Conservation (phyloP, 768 basidiomycete genomes). For the Boletus edulis region DNA sequence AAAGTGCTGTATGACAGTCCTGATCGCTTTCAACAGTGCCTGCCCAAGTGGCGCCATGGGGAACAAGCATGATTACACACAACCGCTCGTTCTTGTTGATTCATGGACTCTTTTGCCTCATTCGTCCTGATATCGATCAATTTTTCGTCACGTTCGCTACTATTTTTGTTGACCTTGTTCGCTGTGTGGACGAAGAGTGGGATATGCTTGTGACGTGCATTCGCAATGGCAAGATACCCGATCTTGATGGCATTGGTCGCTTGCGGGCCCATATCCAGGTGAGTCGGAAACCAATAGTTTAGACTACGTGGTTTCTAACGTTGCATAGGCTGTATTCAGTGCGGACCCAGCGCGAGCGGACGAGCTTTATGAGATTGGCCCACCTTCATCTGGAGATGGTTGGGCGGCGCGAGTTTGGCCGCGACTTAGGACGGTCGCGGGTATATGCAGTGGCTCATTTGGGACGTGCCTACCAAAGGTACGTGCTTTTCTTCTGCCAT, state of each 20-base stretch:
- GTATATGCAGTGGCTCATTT: constrained; percentile 15
- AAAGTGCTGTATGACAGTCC: too few relatives aligned
- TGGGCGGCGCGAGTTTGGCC: constrained; percentile 18
- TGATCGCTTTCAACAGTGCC: constrained; percentile 4
- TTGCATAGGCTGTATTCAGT: constrained; percentile 1
- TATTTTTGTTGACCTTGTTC: constrained; percentile 11
- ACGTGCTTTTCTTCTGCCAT: not conserved
- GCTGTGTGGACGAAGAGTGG: constrained; percentile 10
- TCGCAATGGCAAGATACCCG: constrained; percentile 7
- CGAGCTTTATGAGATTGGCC: constrained; percentile 14
- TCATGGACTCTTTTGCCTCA: constrained; percentile 17
- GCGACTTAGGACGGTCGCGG: not conserved
- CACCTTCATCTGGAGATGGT: constrained; percentile 7
- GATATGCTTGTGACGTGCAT: constrained; percentile 6
- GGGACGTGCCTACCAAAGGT: constrained; percentile 9
- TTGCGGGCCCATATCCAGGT: constrained; percentile 10
- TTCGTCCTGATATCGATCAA: constrained; percentile 4
- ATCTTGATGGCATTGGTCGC: constrained; percentile 10
- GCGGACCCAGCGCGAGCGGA: constrained; percentile 8
- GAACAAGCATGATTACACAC: constrained; percentile 6
- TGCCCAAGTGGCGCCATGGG: constrained; percentile 6
- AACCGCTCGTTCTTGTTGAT: constrained; percentile 15
- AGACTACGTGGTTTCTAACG: not conserved
- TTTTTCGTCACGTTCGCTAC: constrained; percentile 1
- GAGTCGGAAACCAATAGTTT: not conserved